These are phyloP conservation scores for Insectozyma bohioensis DNA, from an alignment of 1,139 yeast species.

Conservation along the genomic window DNA sequence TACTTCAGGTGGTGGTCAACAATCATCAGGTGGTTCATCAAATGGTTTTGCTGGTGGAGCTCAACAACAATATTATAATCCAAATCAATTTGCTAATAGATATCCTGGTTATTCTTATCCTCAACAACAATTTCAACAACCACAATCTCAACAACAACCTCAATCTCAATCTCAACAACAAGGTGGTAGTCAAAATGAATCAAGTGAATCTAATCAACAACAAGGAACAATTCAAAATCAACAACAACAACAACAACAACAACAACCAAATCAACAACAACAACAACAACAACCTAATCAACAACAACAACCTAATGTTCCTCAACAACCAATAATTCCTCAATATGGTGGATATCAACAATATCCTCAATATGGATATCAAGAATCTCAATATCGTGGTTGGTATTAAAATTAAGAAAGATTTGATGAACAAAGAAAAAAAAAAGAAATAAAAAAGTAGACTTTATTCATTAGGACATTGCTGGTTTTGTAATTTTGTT, in stretches of 20 bases:
- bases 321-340: slow-evolving; percentile 40
- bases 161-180: slow-evolving; percentile 7
- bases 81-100: slow-evolving; percentile 37
- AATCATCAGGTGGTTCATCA: too few relatives aligned
- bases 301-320: slow-evolving; percentile 27
- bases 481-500: too few relatives aligned
- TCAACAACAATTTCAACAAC: slow-evolving; percentile 22
- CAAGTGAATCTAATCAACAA: slow-evolving; percentile 7
- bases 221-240: slow-evolving; percentile 14
- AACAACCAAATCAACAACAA: slow-evolving; percentile 19
- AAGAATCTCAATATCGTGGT: slow-evolving; percentile 45
- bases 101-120: slow-evolving; percentile 41
- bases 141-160: slow-evolving; percentile 23
- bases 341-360: slow-evolving; percentile 50
- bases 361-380: slow-evolving; percentile 53
- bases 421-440: too few relatives aligned
- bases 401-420: slow-evolving; percentile 33
- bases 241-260: slow-evolving; percentile 18
- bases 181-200: slow-evolving; percentile 9
- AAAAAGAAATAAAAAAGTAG: too few relatives aligned
- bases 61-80: slow-evolving; percentile 31
- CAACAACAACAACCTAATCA: slow-evolving; percentile 26
- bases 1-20: too few relatives aligned
- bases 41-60: slow-evolving; percentile 16
- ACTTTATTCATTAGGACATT: too few relatives aligned